Base-by-base conservation (phyloP, 2,329 filamentous ascomycete species). In the Talaromyces sp. region DNA sequence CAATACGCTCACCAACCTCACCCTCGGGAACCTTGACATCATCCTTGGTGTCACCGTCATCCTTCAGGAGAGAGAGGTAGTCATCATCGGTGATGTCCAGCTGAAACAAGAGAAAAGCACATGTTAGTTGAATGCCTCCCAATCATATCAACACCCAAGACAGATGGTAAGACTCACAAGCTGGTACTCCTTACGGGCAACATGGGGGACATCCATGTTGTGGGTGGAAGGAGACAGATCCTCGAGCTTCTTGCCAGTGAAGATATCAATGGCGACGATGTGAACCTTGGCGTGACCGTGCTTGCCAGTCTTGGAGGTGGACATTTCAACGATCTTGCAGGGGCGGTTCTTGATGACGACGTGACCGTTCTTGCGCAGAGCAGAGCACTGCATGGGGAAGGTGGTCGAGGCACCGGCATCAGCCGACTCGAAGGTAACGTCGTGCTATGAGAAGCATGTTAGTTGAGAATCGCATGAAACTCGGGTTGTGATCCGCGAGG, bases 241-340 rank as follows among this genome's bases (percentile, higher is more conserved):
- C 84, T 99, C 94, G 66, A 96, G 86, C 88, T 99, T 99, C 90
- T 97, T 99, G 86, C 85, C 85, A 65, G 92, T 99, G 88, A 99
- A 99, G 84, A 99, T 97, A 79, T 99, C 94, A 77, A 95, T 86
- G 75, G 91, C 94, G 73, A 97, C 89, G 71, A 99, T 83, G 82
- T 99, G 93, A 78, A 99, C 94, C 88, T 99, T 99, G 82, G 94
- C 94, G 90, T 99, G 95, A 80, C 94, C 94, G 89, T 99, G 94
- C 91, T 99, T 99, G 82, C 94, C 94, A 68, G 94, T 99, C 92
- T 99, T 99, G 79, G 94, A 99, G 83, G 94, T 99, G 69, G 91
- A 96, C 95, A 99, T 99, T 76, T 99, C 94, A 79, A 97, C 90
- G 72, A 99, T 99, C 90, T 97, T 99, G 92, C 94, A 99, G 71